phyloP scores from a whole-genome alignment of 208 protist species.

The Dictyostelium gargantuum region DNA sequence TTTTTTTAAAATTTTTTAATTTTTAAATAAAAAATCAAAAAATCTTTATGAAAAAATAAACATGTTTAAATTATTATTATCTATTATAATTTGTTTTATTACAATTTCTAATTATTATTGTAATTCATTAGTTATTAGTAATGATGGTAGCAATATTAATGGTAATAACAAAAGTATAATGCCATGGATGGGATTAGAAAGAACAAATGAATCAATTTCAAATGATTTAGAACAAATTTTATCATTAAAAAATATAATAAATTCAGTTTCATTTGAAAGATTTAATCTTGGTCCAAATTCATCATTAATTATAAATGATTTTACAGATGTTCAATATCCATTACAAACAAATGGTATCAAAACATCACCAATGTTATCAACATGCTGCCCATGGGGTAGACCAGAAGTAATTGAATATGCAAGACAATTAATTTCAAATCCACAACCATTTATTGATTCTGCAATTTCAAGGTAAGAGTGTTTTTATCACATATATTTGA shows the following conservation, averaged over 20 bases:
- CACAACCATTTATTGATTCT: constrained; percentile 35
- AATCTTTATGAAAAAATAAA: background rate
- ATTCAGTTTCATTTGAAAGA: constrained; percentile 21
- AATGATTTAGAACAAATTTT: constrained; percentile 32
- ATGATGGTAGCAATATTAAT: background rate
- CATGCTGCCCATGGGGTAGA: constrained; percentile 40
- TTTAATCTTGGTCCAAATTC: constrained; percentile 56
- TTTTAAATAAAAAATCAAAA: too few relatives aligned
- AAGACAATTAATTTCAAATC: constrained; percentile 11
- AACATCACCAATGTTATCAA: background rate
- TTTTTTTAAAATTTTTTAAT: background rate
- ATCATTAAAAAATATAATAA: background rate
- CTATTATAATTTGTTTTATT: background rate
- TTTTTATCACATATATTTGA: too few relatives aligned
- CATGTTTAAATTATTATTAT: background rate
- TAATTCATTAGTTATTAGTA: too few relatives aligned
- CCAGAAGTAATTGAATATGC: constrained; percentile 22
- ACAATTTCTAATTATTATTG: background rate
- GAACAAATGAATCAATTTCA: constrained; percentile 7
- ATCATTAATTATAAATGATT: constrained; percentile 35
- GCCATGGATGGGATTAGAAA: constrained; percentile 41
- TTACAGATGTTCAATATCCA: constrained; percentile 13
- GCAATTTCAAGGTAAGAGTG: constrained; percentile 21
- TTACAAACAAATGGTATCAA: background rate
- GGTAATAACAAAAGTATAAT: background rate